These are phyloP conservation scores for Pseudogymnoascus sp. DNA, from an alignment of 2,329 filamentous ascomycete genomes.

Conservation along the genomic window DNA sequence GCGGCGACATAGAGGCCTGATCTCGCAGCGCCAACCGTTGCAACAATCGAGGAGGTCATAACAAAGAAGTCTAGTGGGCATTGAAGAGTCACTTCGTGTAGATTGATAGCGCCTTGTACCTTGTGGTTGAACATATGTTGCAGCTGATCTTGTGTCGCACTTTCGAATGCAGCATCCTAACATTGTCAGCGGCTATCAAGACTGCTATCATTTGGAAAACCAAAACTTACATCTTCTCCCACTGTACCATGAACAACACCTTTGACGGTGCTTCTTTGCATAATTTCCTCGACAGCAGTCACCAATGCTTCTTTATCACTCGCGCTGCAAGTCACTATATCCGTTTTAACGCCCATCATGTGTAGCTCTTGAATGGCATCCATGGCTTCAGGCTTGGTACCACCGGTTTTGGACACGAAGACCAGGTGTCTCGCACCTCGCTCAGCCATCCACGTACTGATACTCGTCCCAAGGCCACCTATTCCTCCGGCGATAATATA, in stretches of 20 bases:
- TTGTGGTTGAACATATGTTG: constrained; percentile 12
- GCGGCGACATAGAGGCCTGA: constrained; percentile 14
- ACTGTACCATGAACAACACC: too few relatives aligned
- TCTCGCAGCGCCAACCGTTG: not conserved
- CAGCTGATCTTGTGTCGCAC: too few relatives aligned
- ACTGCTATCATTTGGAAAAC: too few relatives aligned
- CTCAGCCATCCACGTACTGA: not conserved
- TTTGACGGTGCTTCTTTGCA: too few relatives aligned
- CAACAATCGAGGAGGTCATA: not conserved
- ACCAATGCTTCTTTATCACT: too few relatives aligned
- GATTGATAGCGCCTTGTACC: constrained; percentile 14
- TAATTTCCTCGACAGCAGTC: too few relatives aligned
- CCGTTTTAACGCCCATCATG: too few relatives aligned
- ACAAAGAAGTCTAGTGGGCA: constrained; percentile 14
- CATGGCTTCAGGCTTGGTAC: not conserved
- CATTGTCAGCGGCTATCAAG: too few relatives aligned
- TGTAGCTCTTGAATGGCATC: too few relatives aligned
- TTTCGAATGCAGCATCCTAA: too few relatives aligned
- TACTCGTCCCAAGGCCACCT: constrained; percentile 21
- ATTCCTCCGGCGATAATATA: constrained; percentile 23
- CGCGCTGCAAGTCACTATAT: too few relatives aligned
- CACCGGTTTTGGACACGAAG: not conserved
- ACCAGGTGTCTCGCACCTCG: not conserved
- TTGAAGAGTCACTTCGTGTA: constrained; percentile 2
- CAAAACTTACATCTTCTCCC: too few relatives aligned